Evolutionary conservation across 1,284 basidiomycete species (phyloP), one percentile per base, ranked within the genome.

Genomic region (Exsudoporus floridanus): DNA sequence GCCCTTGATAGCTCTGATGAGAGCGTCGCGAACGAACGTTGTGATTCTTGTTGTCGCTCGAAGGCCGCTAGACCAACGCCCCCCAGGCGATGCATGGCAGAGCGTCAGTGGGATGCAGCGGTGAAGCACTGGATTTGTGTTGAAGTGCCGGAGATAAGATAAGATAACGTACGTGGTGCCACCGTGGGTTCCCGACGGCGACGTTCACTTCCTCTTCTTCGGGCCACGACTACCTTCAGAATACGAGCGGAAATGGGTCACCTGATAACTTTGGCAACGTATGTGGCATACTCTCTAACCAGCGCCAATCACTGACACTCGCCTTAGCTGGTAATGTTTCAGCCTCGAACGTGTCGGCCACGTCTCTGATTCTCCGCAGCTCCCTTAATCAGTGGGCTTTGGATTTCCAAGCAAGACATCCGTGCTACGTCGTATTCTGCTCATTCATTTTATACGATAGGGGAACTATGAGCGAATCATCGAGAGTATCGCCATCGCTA

Each of bases 381-480:
- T 94, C 93, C 21, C 79, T 98, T 45, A 96, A 96, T 68, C 95
- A 98, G 75, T 98, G 95, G 93, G 91, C 95, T 8, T 74, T 98
- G 39, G 95, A 97, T 70, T 98, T 97, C 60, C 84, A 94, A 74
- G 93, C 86, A 65, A 45, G 37, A 31, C 12, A 23, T 34, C 25
- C 7, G 19, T 44, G 19, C 0, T 7, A 21, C 12, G 7, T 1
- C 45, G 8, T 8, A n/a, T 7, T 33, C 3, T 13, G 4, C 21
- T 50, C 7, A 36, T 31, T 42, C 18, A 43, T 40, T 21, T 10
- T 16, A 23, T 33, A n/a, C 10, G 9, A 46, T n/a, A 94, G 90
- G 94, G 94, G 38, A 97, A 97, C 67, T 82, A 88, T 61, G 88
- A 95, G 57, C 85, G 97, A 19, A 99, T 99, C 57, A 73, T 98